phyloP scores from a whole-genome alignment of 495 filamentous ascomycete genomes.

The Terfezia claveryi region DNA sequence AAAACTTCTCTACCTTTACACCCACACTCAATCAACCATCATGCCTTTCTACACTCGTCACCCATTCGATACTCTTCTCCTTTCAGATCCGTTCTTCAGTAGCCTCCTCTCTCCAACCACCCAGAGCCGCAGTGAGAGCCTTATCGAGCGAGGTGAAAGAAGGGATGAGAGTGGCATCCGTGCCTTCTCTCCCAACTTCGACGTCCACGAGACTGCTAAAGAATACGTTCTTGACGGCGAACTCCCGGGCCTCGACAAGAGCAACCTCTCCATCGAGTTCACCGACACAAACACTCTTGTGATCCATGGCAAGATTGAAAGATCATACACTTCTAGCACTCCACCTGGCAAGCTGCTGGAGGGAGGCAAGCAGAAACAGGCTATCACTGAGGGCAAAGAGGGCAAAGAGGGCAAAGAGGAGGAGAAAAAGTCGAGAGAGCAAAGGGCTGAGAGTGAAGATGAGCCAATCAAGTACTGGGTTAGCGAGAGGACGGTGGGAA shows the following conservation, averaged over 20 bases:
- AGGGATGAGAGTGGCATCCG: background rate
- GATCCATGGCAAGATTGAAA: conserved; percentile 46
- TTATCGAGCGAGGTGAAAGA: no score
- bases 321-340: conserved; percentile 27
- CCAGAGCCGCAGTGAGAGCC: no score
- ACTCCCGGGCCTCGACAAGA: conserved; percentile 59
- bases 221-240: conserved; percentile 71
- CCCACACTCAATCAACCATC: background rate
- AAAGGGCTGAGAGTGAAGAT: conserved; percentile 16
- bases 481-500: conserved; percentile 55
- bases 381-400: conserved; percentile 22
- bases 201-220: conserved; percentile 45
- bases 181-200: conserved; percentile 51
- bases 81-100: background rate
- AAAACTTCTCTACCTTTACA: background rate
- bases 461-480: conserved; percentile 40
- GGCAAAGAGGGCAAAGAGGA: conserved; percentile 20
- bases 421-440: conserved; percentile 13
- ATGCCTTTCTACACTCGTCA: background rate
- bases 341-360: conserved; percentile 22
- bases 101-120: background rate
- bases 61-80: background rate
- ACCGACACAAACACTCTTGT: conserved; percentile 53
- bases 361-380: conserved; percentile 9
- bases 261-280: conserved; percentile 66